Evolutionary conservation across 2,329 filamentous ascomycete genomes (phyloP), one percentile per base, ranked within the genome.

Genomic region (Sphaerulina vaccinii): DNA sequence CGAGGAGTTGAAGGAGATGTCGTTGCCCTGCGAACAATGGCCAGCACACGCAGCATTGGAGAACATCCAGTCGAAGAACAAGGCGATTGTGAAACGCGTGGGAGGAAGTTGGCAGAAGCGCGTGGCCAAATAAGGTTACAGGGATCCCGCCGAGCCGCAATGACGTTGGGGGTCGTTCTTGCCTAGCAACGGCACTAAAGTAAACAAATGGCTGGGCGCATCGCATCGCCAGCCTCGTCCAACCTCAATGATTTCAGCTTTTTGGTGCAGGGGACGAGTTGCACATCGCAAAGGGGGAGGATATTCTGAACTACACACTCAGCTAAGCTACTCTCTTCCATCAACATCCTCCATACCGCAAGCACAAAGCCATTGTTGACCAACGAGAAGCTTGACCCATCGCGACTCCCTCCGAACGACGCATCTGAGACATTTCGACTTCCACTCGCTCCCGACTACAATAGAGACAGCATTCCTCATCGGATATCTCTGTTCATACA

Each of bases 211-310:
- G 44, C 44, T 48, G 44, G 44, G 23, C n/a, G n/a, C n/a, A n/a
- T n/a, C n/a, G 35, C 23, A 27, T 16, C 2, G 10, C 48, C 48
- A 51, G 48, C 49, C 49, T 38, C 49, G 21, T 42, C 50, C 43
- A 48, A 41, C 50, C 50, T 52, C 50, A n/a, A 23, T 52, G 35
- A 46, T 52, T 52, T 29, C 41, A 38, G 19, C 22, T 32, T 15
- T 16, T 22, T 15, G 19, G 24, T 18, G 35, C 40, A 51, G 41
- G 42, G 49, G 49, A 51, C 41, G 41, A 33, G 18, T 21, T 10
- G 13, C 24, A 32, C 24, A 29, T 23, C 45, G 32, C 35, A 27
- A 46, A 18, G 37, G 24, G 24, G 15, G 24, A 29, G 3, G 43
- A 18, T n/a, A n/a, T n/a, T n/a, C 7, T 3, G 5, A 32, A 32